Base-by-base conservation (phyloP, 148 eudicot species). In the Fagopyrum esculentum region DNA sequence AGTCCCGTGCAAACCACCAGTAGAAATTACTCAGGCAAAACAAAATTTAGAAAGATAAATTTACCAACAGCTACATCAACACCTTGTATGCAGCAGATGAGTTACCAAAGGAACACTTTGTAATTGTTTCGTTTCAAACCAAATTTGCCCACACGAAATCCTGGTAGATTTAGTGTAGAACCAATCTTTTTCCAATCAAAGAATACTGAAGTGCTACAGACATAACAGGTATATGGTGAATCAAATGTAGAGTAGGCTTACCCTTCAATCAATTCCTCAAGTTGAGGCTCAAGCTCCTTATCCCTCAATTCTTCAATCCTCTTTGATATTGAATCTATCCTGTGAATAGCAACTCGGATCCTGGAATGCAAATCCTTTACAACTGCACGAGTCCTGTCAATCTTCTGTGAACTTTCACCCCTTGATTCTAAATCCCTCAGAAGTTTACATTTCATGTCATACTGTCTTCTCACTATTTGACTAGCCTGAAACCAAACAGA, bases 191-290 rank as follows among this genome's bases (percentile, higher is more conserved):
- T 59, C 61, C 69, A 61, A 30, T 61, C 69, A 9, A 30, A 6
- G 44, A 63, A 56, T 56, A 59, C 10, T 59, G 10, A 59, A 59
- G 22, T 17, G 64, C 46, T 66, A 66, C 19, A 43, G 12, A 66
- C 47, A 66, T 30, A 63, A 30, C 5, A 11, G 43, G 71, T 13
- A 40, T 15, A 73, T 61, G 12, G 26, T 30, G 45, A 63, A 80
- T 56, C 40, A 73, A 71, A 43, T 2, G 60, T 50, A 30, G 57
- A 60, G 47, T 77, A 8, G 45, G 81, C 87, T 73, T 86, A 94
- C 98, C 98, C 97, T 78, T 90, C 96, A 77, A 90, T 92, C 83
- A 94, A 80, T 78, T 94, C 98, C 85, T 94, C 98, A n/a, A 94
- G 91, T 73, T 94, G 98, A 61, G 98, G 98, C 78, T 90, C 97